Evolutionary conservation across 176 grass and related monocot genomes (phyloP), one percentile per base, ranked within the genome.

Genomic region (Zoysia japonica): DNA sequence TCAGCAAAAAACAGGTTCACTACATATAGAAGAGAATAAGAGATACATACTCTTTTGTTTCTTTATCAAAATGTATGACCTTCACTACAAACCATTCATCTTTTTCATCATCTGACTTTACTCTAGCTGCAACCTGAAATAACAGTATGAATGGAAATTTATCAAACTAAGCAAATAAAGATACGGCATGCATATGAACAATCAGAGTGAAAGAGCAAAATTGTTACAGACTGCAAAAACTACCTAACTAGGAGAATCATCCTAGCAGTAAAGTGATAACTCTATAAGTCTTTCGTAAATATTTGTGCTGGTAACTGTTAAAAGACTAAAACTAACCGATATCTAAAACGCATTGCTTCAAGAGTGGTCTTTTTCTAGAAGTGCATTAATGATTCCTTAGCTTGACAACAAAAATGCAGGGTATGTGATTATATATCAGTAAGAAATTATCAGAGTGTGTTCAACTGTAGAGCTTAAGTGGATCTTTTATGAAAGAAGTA

Each of bases 81-180:
- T 98, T 98, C 51, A 94, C 90, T 65, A 98, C 80, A 76, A 98
- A 75, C 92, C 96, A 98, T 62, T 98, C 96, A 52, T 98, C 90
- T 81, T 98, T 98, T 72, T 95, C 92, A 68, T 95, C 88, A 78
- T 95, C 96, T 76, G 81, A 77, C 14, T 89, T 89, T 54, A 98
- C 92, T 82, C 84, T 89, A 85, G 92, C 96, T 68, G 96, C 96
- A 72, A 98, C 96, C 96, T 98, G 88, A 98, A 92, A 94, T 37
- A 57, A 65, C 28, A 83, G 46, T 49, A 46, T 41, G 71, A 51
- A 64, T 49, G 38, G 11, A 14, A 40, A 78, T 50, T 50, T 14
- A 76, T 50, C 49, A 84, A 78, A 62, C 17, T 52, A 61, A 12
- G 56, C 4, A 13, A 60, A 79, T 10, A 73, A 68, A 65, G 10